These are phyloP conservation scores for Grammothele lineata DNA, from an alignment of 768 basidiomycete species.

Conservation along the genomic window DNA sequence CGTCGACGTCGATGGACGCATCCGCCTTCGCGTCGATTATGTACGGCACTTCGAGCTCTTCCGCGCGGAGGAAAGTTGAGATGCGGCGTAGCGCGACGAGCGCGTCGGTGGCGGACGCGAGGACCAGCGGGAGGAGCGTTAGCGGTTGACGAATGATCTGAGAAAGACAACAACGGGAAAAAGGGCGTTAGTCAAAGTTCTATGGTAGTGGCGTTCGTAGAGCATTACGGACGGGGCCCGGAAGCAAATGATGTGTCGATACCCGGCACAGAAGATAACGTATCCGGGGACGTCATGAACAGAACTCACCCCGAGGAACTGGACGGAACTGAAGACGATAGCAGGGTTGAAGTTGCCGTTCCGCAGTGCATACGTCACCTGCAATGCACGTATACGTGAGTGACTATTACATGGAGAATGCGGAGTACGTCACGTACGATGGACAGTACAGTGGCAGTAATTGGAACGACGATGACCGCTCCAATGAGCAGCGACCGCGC, in stretches of 20 bases:
- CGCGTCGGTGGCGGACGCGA: conserved; percentile 64
- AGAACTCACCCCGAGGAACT: conserved; percentile 72
- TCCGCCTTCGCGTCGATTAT: conserved; percentile 49
- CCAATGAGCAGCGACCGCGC: conserved; percentile 35
- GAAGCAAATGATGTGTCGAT: background rate
- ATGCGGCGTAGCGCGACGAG: conserved; percentile 76
- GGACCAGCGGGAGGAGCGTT: conserved; percentile 49
- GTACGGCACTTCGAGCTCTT: conserved; percentile 62
- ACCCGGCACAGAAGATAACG: no score
- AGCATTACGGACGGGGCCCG: background rate
- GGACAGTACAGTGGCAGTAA: conserved; percentile 71
- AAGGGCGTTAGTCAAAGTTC: no score
- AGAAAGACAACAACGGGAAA: no score
- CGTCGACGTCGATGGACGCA: conserved; percentile 61
- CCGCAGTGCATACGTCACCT: conserved; percentile 61
- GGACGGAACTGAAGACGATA: conserved; percentile 79
- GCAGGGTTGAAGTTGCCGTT: conserved; percentile 65
- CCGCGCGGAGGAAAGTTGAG: conserved; percentile 78
- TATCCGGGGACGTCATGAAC: no score
- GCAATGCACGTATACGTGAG: no score
- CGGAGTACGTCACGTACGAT: conserved; percentile 48
- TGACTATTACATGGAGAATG: no score
- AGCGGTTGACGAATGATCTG: conserved; percentile 60
- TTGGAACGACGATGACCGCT: conserved; percentile 48
- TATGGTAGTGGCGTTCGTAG: no score